Base-by-base conservation (phyloP, 2,329 filamentous ascomycete species). In the Cladosporium velox region DNA sequence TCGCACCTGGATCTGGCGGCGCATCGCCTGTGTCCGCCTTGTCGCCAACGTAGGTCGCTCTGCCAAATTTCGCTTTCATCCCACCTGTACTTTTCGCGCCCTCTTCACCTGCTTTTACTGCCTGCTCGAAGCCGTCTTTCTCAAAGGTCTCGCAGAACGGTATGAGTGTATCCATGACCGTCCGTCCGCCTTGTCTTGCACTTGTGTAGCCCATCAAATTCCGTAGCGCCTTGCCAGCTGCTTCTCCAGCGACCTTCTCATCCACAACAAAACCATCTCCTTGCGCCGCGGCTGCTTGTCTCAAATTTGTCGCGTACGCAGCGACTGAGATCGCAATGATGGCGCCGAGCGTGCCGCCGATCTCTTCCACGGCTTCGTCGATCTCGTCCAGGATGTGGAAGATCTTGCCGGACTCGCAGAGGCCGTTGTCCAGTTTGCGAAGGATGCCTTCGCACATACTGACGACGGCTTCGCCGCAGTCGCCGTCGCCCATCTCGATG, bases 401-500 rank as follows among this genome's bases (percentile, higher is more conserved):
- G 32, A 78, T 70, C 4, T 67, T 69, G 15, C 71, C 73, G 14
- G 72, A 61, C 41, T 72, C 70, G 49, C 70, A 71, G 1, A 77
- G 69, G 2, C 73, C 73, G 15, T 66, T 47, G 64, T 77, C 74
- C 10, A 78, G 71, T 21, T 73, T 66, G 7, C 74, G 67, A 18
- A 78, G 69, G 7, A 78, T 35, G 28, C 74, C 72, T 38, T 74
- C 73, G 67, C 76, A 77, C 75, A 78, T 77, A 24, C 71, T 71
- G 24, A 72, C 76, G 1, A 83, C 80, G 30, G 81, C 81, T 72
- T 90, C 86, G 44, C 88, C 88, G 72, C 87, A 90, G 76, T 90
- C 87, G 12, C 87, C 87, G 70, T 89, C 88, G 41, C 87, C 87
- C 82, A 89, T 86, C 57, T 87, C 75, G 4, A 84, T 87, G 74